Evolutionary conservation across 2,329 filamentous ascomycete genomes (phyloP).

Genomic region (Seiridium cupressi): DNA sequence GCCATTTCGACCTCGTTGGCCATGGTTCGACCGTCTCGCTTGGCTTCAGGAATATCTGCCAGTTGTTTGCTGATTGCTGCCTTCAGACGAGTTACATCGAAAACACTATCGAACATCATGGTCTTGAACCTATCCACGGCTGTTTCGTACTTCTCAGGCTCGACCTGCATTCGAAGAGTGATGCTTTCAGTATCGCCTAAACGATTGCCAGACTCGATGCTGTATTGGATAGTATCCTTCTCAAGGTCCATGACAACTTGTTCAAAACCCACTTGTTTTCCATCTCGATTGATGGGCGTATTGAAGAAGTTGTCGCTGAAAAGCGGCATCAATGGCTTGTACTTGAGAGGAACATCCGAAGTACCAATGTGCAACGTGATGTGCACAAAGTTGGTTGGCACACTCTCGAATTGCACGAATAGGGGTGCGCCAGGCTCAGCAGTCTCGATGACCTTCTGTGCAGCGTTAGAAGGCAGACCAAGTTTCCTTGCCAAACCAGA

Average conservation of each 20-base stretch:
- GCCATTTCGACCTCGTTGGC: conserved; percentile 67
- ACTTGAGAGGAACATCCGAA: conserved; percentile 70
- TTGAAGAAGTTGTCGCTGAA: conserved; percentile 95
- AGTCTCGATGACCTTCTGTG: conserved; percentile 74
- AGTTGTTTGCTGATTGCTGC: conserved; percentile 75
- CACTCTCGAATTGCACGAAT: conserved; percentile 96
- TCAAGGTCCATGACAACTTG: conserved; percentile 90
- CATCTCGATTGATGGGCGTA: conserved; percentile 76
- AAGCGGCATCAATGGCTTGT: conserved; percentile 80
- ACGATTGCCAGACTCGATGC: conserved; percentile 64
- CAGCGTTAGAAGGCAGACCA: conserved; percentile 63
- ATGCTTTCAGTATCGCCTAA: conserved; percentile 81
- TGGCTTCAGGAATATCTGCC: conserved; percentile 87
- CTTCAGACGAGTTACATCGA: conserved; percentile 67
- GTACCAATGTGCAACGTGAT: conserved; percentile 81
- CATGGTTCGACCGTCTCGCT: conserved; percentile 78
- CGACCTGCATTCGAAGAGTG: conserved; percentile 78
- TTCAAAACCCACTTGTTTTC: conserved; percentile 80
- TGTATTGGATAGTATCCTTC: conserved; percentile 84
- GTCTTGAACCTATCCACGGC: conserved; percentile 82
- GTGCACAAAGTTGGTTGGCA: conserved; percentile 89
- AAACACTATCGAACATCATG: conserved; percentile 84
- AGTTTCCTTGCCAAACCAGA: conserved; percentile 74
- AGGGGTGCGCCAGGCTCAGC: conserved; percentile 65
- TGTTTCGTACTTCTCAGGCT: conserved; percentile 81